Base-by-base conservation (phyloP, 1,139 yeast genomes). In the Suhomyces wounanorum region DNA sequence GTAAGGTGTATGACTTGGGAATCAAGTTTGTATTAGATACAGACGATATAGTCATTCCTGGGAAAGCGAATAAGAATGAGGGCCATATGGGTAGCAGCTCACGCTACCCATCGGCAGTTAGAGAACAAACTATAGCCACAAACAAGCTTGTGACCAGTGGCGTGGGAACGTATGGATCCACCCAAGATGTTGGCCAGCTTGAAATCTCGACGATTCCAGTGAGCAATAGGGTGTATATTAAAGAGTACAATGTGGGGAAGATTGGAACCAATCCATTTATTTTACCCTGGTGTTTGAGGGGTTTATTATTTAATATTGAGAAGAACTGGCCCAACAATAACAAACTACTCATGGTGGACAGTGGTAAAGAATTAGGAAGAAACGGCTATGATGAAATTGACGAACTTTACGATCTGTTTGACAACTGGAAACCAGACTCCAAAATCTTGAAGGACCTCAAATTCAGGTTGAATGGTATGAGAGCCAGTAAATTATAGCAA, bases 211-310 rank as follows among this genome's bases (percentile, higher is more conserved):
- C 57, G 33, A 51, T 72, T 21, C 78, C 78, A 2, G 51, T 66
- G 4, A 63, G 71, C 7, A 76, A 75, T 58, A 85, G 87, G 16
- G 77, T 85, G 0, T 78, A 75, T 53, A 79, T 82, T 58, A 82
- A 75, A 58, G 86, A 86, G 45, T 85, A 82, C 60, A 83, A 84
- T 52, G 74, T 85, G 44, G 78, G 83, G 8, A 81, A 62, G 51
- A 69, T 86, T 10, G 90, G 90, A 1, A 72, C 81, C 44, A 91
- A 92, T 66, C 97, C 97, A 0, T 92, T 82, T 62, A 82, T 89
- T 48, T 71, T 92, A 35, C 98, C 98, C 0, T 92, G 97, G 97
- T 88, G 96, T 61, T 80, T 90, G 68, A 74, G 97, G 43, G 97
- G 97, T 0, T 69, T 92, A 42, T 69, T 91, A 35, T 81, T 80